Conservation (phyloP, 352 stramenopile genomes). For the Pythium scleroteichum region DNA sequence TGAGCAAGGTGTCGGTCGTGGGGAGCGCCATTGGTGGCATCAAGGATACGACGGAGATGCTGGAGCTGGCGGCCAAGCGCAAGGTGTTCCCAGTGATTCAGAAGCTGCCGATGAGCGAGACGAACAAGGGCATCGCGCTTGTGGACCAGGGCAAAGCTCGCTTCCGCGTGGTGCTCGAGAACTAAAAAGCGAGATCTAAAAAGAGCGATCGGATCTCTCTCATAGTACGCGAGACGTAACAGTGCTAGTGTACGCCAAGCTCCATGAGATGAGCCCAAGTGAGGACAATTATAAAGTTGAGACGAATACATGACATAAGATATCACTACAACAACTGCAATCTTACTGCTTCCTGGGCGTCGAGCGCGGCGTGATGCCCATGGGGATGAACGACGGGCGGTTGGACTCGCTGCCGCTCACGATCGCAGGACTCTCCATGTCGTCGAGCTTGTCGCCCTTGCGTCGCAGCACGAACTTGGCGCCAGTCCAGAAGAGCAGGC, state of each 20-base stretch:
- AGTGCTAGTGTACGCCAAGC: too few species aligned
- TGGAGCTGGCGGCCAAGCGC: conserved; percentile 58
- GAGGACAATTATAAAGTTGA: too few species aligned
- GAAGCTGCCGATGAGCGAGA: conserved; percentile 21
- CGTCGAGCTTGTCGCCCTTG: conserved; percentile 8
- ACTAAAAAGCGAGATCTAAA: too few species aligned
- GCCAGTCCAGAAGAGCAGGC: conserved; percentile 54
- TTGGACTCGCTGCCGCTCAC: conserved; percentile 16
- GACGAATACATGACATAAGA: too few species aligned
- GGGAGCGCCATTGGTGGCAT: too few species aligned
- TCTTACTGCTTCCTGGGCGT: too few species aligned
- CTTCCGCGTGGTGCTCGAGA: not conserved
- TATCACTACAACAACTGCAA: too few species aligned
- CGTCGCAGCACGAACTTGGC: conserved; percentile 36
- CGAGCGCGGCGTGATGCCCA: conserved; percentile 16
- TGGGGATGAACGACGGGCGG: conserved; percentile 9
- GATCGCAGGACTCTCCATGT: conserved; percentile 9
- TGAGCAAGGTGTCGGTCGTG: conserved; percentile 11
- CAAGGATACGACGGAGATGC: conserved; percentile 53
- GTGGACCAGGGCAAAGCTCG: not conserved
- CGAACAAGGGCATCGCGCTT: not conserved
- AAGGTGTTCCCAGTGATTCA: conserved; percentile 40
- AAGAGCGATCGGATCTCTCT: too few species aligned
- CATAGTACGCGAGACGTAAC: too few species aligned
- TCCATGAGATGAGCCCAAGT: too few species aligned